These are phyloP conservation scores for Calonectria naviculata DNA, from an alignment of 2,329 filamentous ascomycete genomes.

Conservation along the genomic window DNA sequence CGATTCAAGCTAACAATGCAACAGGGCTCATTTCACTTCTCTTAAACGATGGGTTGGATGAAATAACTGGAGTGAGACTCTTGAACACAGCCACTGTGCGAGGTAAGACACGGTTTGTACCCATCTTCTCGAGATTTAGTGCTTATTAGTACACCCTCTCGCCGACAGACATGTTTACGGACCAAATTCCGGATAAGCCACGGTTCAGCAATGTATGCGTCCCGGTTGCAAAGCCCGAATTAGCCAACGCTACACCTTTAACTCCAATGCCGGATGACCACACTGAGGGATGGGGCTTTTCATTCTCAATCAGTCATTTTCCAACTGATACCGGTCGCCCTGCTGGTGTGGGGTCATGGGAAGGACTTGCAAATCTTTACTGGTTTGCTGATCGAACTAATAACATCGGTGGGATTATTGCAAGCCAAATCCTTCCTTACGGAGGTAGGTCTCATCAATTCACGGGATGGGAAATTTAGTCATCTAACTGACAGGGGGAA, in stretches of 20 bases:
- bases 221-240: constrained; percentile 1
- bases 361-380: constrained; percentile 19
- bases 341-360: constrained; percentile 14
- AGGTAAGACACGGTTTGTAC: too few relatives aligned
- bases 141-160: background rate
- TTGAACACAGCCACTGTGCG: background rate
- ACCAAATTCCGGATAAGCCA: constrained; percentile 20
- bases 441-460: constrained; percentile 1
- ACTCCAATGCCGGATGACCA: constrained; percentile 6
- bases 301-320: constrained; percentile 20
- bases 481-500: background rate
- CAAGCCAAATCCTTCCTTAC: constrained; percentile 18
- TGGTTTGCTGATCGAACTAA: constrained; percentile 24
- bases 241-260: constrained; percentile 10
- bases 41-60: constrained; percentile 8
- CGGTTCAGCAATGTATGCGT: constrained; percentile 2
- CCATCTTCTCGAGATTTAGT: background rate
- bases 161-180: constrained; percentile 20
- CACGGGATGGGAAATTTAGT: background rate
- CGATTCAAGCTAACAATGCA: background rate
- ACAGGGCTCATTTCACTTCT: constrained; percentile 6
- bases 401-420: constrained; percentile 11
- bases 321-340: constrained; percentile 3
- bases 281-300: constrained; percentile 23
- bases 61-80: background rate